These are phyloP conservation scores for Fusarium succisae DNA, from an alignment of 2,329 filamentous ascomycete species.

Conservation along the genomic window DNA sequence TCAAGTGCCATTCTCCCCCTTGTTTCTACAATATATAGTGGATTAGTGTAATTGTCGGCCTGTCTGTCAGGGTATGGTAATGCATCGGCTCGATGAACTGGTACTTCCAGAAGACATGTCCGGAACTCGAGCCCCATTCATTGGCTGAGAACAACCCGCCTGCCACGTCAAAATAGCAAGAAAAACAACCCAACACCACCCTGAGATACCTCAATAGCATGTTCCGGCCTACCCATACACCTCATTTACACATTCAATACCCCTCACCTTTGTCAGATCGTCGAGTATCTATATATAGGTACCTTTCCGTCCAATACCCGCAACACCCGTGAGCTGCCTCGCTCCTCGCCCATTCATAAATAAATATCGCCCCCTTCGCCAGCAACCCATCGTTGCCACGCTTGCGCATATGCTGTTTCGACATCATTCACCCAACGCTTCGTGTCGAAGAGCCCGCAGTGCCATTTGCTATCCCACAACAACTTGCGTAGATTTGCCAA, in stretches of 20 bases:
- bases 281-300: background rate
- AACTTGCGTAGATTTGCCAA: slow-evolving; percentile 82
- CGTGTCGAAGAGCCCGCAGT: slow-evolving; percentile 90
- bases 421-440: slow-evolving; percentile 89
- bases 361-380: slow-evolving; percentile 95
- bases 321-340: background rate
- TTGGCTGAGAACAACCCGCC: background rate
- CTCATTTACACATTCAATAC: slow-evolving; percentile 10
- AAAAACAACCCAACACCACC: slow-evolving; percentile 19
- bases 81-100: slow-evolving; percentile 8
- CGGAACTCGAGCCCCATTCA: background rate
- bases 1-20: slow-evolving; percentile 3
- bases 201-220: slow-evolving; percentile 1
- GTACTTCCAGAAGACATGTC: background rate
- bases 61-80: background rate
- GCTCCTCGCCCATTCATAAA: slow-evolving; percentile 55
- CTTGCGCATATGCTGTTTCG: slow-evolving; percentile 86
- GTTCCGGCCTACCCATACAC: slow-evolving; percentile 11
- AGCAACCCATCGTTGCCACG: slow-evolving; percentile 87
- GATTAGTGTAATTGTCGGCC: background rate
- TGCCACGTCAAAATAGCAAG: background rate
- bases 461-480: slow-evolving; percentile 85
- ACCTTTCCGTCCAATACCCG: background rate
- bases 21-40: slow-evolving; percentile 10
- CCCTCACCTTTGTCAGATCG: background rate